phyloP scores from a whole-genome alignment of 805 yeast species.

The Candida michaelii region DNA sequence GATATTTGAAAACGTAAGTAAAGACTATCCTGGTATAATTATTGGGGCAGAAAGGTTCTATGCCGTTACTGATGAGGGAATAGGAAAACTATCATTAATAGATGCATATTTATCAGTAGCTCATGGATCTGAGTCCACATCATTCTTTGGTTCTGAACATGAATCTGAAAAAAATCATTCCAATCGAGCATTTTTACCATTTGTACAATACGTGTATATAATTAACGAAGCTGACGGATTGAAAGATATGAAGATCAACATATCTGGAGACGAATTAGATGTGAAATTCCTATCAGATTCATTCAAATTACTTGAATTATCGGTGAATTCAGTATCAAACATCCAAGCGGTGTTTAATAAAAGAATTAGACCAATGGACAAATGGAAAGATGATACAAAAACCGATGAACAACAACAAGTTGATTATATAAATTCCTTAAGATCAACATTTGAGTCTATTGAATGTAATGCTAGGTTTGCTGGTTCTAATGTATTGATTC shows the following conservation, averaged over 20 bases:
- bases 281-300: constrained; percentile 61
- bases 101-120: constrained; percentile 75
- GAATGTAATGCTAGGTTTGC: constrained; percentile 59
- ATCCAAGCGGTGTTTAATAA: constrained; percentile 37
- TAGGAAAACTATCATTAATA: constrained; percentile 67
- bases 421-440: constrained; percentile 14
- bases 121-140: constrained; percentile 51
- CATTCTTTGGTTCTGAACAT: constrained; percentile 47
- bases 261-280: constrained; percentile 70
- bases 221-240: constrained; percentile 22
- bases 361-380: constrained; percentile 17
- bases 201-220: constrained; percentile 57
- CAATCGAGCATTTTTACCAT: constrained; percentile 69
- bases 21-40: constrained; percentile 67
- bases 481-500: constrained; percentile 63
- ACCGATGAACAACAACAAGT: constrained; percentile 15
- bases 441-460: constrained; percentile 36
- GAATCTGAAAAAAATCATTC: constrained; percentile 44
- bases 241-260: constrained; percentile 46
- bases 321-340: constrained; percentile 46
- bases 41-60: constrained; percentile 75
- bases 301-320: constrained; percentile 52
- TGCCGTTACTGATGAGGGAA: constrained; percentile 56
- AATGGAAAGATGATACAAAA: constrained; percentile 15
- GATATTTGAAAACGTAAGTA: constrained; percentile 55